Percentiles rank a stretch among this genome's conserved stretches.
These are phyloP conservation scores for Allomyces arbusculus DNA, from an alignment of 192 early-diverging fungal species.

Conservation along the genomic window DNA sequence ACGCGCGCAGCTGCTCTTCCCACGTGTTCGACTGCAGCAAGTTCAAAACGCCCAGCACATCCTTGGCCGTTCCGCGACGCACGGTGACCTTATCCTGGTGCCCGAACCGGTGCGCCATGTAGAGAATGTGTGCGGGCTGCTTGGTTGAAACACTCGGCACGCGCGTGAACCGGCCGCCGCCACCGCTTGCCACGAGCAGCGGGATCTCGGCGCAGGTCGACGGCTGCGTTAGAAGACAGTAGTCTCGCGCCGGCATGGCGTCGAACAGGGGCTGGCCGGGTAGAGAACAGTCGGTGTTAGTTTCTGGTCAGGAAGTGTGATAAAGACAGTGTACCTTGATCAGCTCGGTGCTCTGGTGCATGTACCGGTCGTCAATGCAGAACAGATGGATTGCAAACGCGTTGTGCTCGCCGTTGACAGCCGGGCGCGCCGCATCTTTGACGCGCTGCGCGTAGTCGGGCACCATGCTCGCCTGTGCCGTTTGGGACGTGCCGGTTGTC, in stretches of 20 bases:
- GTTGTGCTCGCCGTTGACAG: conserved; percentile 12
- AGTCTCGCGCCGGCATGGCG: conserved; percentile 22
- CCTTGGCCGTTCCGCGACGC: neutral
- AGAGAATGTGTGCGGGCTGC: neutral
- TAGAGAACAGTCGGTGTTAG: neutral
- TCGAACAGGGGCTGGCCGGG: conserved; percentile 9
- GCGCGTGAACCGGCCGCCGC: neutral
- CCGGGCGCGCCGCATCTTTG: neutral
- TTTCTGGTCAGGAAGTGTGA: no score
- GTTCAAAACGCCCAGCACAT: no score
- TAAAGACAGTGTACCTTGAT: no score
- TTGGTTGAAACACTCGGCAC: neutral
- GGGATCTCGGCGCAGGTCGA: conserved; percentile 16
- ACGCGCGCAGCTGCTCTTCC: no score
- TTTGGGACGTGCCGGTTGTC: no score
- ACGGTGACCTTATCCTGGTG: neutral
- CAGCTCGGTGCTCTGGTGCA: conserved; percentile 20
- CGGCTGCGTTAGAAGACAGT: conserved; percentile 25
- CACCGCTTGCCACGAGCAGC: conserved; percentile 5
- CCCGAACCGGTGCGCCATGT: neutral
- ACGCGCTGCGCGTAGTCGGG: conserved; percentile 3
- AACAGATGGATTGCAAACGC: conserved; percentile 24
- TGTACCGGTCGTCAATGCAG: conserved; percentile 22
- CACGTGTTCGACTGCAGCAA: no score
- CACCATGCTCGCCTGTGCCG: no score